Evolutionary conservation across 768 basidiomycete genomes (phyloP), one percentile per base, ranked within the genome.

Genomic region (Tylopilus sp.): DNA sequence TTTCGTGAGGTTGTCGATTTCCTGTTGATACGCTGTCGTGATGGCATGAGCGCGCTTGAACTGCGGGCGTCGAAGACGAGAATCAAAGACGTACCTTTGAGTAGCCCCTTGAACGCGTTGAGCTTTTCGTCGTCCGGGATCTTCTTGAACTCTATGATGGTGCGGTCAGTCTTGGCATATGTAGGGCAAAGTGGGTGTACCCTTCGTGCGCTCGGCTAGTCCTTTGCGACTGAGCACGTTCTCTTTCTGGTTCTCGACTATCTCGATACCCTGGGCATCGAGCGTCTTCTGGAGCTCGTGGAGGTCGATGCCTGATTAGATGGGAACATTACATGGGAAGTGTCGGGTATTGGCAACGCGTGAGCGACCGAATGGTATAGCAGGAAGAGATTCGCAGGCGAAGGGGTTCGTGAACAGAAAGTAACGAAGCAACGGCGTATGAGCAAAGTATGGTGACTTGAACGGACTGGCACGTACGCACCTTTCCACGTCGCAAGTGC

Each of bases 191-290:
- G 5, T 2, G 14, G 37, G 19, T 25, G 11, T 34, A 90, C 96
- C 96, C 77, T 96, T 91, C 0, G 97, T 99, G 69, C 89, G 87
- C 74, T 98, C 97, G 1, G 96, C 92, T 21, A 99, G 78, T 49
- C 86, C 88, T 71, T 98, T 99, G 38, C 97, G 81, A 11, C 94
- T 94, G 3, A 99, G 78, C 41, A 98, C 79, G 59, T 89, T 92
- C 75, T 98, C 96, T 75, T 98, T 99, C 78, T 98, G 95, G 73
- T 95, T 95, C 78, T 98, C 94, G 21, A 99, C 95, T 14, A 99
- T 79, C 71, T 98, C 95, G 30, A 98, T 79, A 5, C 94, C 95
- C 56, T 98, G 96, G 7, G 80, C 76, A 72, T 98, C 95, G 45
- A 99, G 82, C 5, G 85, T 87, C 75, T 92, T 95, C 73, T 98